Conservation (phyloP, 441 rosid genomes). For the Populus hybrid region DNA sequence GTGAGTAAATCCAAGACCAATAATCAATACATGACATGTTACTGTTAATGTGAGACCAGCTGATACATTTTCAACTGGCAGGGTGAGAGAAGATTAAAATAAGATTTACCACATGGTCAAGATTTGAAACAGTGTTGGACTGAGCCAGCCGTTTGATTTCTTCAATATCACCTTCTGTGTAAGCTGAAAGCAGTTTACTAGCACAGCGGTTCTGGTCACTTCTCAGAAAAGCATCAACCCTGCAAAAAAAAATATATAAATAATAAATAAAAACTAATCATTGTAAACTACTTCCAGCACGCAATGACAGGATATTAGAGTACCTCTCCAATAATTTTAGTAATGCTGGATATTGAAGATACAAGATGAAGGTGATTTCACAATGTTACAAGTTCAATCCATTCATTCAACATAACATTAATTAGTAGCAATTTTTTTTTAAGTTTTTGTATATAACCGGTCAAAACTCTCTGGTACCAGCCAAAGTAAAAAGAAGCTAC, state of each 20-base stretch:
- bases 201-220: slow-evolving; percentile 87
- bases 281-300: not conserved
- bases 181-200: slow-evolving; percentile 77
- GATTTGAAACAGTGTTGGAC: slow-evolving; percentile 69
- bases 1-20: not conserved
- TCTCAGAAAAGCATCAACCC: slow-evolving; percentile 75
- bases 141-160: slow-evolving; percentile 80
- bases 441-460: not conserved
- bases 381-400: not conserved
- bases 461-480: too few relatives aligned
- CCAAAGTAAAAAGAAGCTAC: not conserved
- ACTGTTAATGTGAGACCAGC: not conserved
- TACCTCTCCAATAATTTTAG: not conserved
- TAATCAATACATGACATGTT: not conserved
- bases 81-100: not conserved
- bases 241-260: slow-evolving; percentile 20
- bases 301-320: not conserved
- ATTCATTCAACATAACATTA: not conserved
- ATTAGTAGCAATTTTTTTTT: not conserved
- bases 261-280: not conserved
- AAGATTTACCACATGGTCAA: slow-evolving; percentile 63
- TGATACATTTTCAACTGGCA: not conserved
- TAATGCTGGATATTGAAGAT: not conserved
- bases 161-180: slow-evolving; percentile 76
- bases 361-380: slow-evolving; percentile 2